Conservation (phyloP, 495 filamentous ascomycete species). For the Trichoderma virens region DNA sequence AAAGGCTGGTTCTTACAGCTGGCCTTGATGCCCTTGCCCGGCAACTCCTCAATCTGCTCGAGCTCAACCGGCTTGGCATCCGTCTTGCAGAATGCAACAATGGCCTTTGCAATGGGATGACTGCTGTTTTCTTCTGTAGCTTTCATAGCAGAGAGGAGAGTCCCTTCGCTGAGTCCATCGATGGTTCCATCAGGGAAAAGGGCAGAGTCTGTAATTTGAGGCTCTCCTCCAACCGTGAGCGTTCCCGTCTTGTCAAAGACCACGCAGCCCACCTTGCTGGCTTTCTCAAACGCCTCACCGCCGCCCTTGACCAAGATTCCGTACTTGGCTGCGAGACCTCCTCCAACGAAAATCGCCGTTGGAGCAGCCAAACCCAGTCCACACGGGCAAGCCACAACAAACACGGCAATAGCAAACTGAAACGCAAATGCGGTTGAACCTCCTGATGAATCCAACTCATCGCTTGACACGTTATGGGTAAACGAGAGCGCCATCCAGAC, state of each 20-base stretch:
- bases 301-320: conserved; percentile 94
- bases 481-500: conserved; percentile 74
- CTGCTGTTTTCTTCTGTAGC: conserved; percentile 74
- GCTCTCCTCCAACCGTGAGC: conserved; percentile 75
- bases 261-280: conserved; percentile 73
- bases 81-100: conserved; percentile 57
- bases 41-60: conserved; percentile 59
- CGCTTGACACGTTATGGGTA: conserved; percentile 54
- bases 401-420: conserved; percentile 89
- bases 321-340: conserved; percentile 76
- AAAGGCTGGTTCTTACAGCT: conserved; percentile 45
- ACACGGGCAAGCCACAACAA: conserved; percentile 92
- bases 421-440: conserved; percentile 85
- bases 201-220: conserved; percentile 67
- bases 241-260: conserved; percentile 98
- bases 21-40: conserved; percentile 76
- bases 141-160: conserved; percentile 45
- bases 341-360: conserved; percentile 87
- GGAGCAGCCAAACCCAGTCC: conserved; percentile 88
- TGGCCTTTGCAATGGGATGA: conserved; percentile 80
- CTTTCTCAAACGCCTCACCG: conserved; percentile 92
- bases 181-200: conserved; percentile 37
- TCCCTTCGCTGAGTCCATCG: conserved; percentile 18
- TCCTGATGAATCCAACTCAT: conserved; percentile 62
- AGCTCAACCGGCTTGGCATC: conserved; percentile 26